Percentiles rank a stretch among this genome's conserved stretches.
These are phyloP conservation scores for Zygoascus meyerae DNA, from an alignment of 1,139 yeast species.

Conservation along the genomic window DNA sequence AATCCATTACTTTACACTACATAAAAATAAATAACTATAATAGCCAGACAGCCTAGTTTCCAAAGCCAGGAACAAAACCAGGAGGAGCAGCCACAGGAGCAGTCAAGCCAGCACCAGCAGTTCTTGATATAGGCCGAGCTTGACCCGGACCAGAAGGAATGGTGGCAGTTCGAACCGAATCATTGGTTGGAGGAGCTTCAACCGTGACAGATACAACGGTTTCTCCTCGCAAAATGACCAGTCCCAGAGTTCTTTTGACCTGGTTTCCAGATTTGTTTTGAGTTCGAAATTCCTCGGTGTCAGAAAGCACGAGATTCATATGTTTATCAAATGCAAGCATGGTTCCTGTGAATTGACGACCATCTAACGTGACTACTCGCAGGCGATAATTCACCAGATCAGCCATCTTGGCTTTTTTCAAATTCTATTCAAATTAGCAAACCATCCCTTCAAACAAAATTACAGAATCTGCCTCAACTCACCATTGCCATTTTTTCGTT, in stretches of 20 bases:
- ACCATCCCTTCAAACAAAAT: no score
- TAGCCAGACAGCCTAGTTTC: neutral
- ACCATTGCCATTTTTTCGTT: constrained; percentile 2
- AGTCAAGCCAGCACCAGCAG: constrained; percentile 18
- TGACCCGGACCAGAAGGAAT: constrained; percentile 42
- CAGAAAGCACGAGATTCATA: constrained; percentile 80
- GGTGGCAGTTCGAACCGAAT: constrained; percentile 40
- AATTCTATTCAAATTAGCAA: constrained; percentile 1
- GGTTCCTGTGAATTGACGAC: constrained; percentile 71
- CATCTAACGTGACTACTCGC: constrained; percentile 67
- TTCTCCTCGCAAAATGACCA: constrained; percentile 82
- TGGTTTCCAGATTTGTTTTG: constrained; percentile 52
- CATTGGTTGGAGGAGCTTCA: constrained; percentile 68
- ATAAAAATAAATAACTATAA: no score
- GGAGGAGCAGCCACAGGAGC: constrained; percentile 28
- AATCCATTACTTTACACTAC: no score
- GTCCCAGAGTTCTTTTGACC: constrained; percentile 69
- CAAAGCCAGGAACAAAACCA: constrained; percentile 18
- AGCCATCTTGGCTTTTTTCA: constrained; percentile 44
- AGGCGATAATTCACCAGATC: constrained; percentile 72
- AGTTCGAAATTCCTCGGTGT: constrained; percentile 76
- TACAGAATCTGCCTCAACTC: no score
- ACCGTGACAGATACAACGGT: constrained; percentile 78
- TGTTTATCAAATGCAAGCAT: constrained; percentile 80
- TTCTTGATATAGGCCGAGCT: constrained; percentile 37